Evolutionary conservation across 768 basidiomycete species (phyloP), one percentile per base, ranked within the genome.

Genomic region (Hypsizygus marmoreus): DNA sequence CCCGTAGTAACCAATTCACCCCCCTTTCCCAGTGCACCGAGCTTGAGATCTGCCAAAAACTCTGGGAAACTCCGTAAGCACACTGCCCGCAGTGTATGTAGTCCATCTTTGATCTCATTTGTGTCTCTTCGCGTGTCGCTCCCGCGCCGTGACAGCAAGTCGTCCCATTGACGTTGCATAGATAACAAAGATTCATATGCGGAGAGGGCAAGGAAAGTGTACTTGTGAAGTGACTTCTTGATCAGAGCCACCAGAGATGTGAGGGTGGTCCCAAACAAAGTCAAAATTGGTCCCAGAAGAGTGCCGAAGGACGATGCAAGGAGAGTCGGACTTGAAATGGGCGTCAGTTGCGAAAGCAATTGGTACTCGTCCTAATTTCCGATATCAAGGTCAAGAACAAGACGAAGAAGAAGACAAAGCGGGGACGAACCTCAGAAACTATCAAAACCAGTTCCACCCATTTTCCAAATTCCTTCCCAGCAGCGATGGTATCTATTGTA

Each of bases 41-140:
- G 61, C 62, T 89, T 89, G 57, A 92, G 65, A 60, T 92, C 88
- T 13, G 82, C 88, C 35, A 93, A 61, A 53, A 88, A 86, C 56
- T 93, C 90, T 0, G 91, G 90, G 62, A 92, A 93, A 40, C 86
- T 90, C 34, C 91, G 73, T 47, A 92, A 64, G 57, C 88, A 90
- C 1, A 91, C 72, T 0, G 76, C 80, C 11, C 86, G 71, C 8
- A 93, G 68, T 4, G 77, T 67, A 40, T 81, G 79, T 6, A 88
- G 56, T 0, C 81, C 83, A 7, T 92, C 91, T 55, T 80, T 84
- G 35, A 88, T 64, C 54, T 89, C 89, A 53, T 90, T 90, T 19
- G 69, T 68, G 22, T 76, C 77, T 45, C 67, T 70, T 17, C 67
- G 59, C 31, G 60, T 59, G 19, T 69, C 73, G 24, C 76, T 59